A percentile compares a stretch with the other conserved stretches of the same genome.
These are phyloP conservation scores for Kandelia obovata DNA, from an alignment of 345 rosid species.

Conservation along the genomic window DNA sequence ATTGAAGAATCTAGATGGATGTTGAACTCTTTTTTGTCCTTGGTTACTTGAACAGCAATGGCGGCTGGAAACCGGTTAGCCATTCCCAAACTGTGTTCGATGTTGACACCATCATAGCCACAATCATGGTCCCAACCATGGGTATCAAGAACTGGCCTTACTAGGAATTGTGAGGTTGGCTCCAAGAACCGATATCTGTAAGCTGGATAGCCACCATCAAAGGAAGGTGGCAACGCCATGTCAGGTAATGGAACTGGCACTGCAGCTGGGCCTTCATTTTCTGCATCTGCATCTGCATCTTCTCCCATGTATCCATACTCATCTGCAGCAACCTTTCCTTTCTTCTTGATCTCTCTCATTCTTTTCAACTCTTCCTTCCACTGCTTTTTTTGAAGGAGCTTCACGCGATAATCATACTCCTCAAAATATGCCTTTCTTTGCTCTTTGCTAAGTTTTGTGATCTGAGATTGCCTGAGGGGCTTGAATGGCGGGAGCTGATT, in stretches of 20 bases:
- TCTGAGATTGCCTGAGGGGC: slow-evolving; percentile 73
- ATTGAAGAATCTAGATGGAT: slow-evolving; percentile 89
- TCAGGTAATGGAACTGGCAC: slow-evolving; percentile 89
- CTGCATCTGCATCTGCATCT: slow-evolving; percentile 69
- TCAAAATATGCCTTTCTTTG: slow-evolving; percentile 80
- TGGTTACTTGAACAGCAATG: slow-evolving; percentile 75
- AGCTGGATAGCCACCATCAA: slow-evolving; percentile 79
- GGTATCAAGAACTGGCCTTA: slow-evolving; percentile 86
- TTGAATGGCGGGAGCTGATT: slow-evolving; percentile 93
- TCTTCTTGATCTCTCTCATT: slow-evolving; percentile 79
- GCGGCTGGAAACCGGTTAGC: slow-evolving; percentile 67
- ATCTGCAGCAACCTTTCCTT: slow-evolving; percentile 54
- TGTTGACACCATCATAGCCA: slow-evolving; percentile 90
- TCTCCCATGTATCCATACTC: slow-evolving; percentile 56
- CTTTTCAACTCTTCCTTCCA: slow-evolving; percentile 82
- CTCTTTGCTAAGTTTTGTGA: slow-evolving; percentile 73
- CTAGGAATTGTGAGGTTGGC: slow-evolving; percentile 75
- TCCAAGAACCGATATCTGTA: slow-evolving; percentile 89
- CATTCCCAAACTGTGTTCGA: slow-evolving; percentile 67
- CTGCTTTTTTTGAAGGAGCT: slow-evolving; percentile 88
- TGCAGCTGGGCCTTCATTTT: slow-evolving; percentile 70
- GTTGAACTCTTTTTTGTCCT: slow-evolving; percentile 93
- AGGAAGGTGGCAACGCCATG: slow-evolving; percentile 86
- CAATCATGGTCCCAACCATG: slow-evolving; percentile 99
- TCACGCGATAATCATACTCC: slow-evolving; percentile 94